Evolutionary conservation across 2,329 filamentous ascomycete genomes (phyloP).

Genomic region (Helicocarpus griseus): DNA sequence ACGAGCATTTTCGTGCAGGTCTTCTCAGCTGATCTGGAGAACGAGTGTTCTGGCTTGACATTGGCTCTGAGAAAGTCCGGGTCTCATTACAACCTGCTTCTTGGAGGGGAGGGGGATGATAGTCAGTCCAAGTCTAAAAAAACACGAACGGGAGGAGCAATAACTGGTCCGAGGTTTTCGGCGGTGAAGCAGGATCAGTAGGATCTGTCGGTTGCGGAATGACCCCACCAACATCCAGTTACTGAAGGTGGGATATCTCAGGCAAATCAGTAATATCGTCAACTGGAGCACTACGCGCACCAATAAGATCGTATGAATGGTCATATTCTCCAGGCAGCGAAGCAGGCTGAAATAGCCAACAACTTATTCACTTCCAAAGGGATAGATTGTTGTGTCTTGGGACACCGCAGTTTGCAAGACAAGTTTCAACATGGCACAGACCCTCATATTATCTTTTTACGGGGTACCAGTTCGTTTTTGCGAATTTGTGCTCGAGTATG

Average conservation of each 20-base stretch:
- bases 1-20: not conserved
- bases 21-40: not conserved
- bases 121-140: too few species aligned
- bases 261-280: not conserved
- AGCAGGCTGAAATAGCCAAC: not conserved
- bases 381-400: too few species aligned
- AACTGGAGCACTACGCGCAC: not conserved
- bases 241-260: not conserved
- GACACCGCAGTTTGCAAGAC: too few species aligned
- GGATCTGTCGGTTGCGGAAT: too few species aligned
- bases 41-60: not conserved
- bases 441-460: too few species aligned
- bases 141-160: too few species aligned
- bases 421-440: too few species aligned
- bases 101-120: not conserved
- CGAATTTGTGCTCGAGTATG: too few species aligned
- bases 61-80: too few species aligned
- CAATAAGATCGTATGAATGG: not conserved
- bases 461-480: too few species aligned
- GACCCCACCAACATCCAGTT: not conserved
- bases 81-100: too few species aligned
- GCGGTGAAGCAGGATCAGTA: not conserved
- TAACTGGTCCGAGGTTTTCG: not conserved
- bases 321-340: conserved; percentile 1
- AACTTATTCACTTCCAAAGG: not conserved